These are phyloP conservation scores for Phytophthora sansomeana DNA, from an alignment of 352 stramenopile genomes.

Conservation along the genomic window DNA sequence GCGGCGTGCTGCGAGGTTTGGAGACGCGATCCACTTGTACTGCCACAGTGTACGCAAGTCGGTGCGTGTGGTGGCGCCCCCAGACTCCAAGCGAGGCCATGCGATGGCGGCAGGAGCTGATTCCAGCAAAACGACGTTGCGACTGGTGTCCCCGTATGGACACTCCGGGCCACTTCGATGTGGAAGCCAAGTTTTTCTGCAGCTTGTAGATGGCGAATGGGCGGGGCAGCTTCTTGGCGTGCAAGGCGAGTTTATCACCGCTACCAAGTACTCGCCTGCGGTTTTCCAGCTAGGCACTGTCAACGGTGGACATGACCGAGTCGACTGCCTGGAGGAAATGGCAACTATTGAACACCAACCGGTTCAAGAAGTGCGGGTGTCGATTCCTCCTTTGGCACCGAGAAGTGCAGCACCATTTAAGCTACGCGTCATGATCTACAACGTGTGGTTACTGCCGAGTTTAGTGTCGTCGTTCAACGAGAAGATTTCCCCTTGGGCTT, in stretches of 20 bases:
- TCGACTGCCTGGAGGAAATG: slow-evolving; percentile 16
- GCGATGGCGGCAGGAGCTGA: slow-evolving; percentile 52
- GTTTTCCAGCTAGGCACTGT: slow-evolving; percentile 43
- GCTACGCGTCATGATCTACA: slow-evolving; percentile 75
- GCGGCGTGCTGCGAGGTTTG: slow-evolving; percentile 52
- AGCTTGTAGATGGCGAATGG: slow-evolving; percentile 61
- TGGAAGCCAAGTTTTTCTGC: slow-evolving; percentile 62
- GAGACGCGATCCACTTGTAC: slow-evolving; percentile 64
- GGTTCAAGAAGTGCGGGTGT: neutral
- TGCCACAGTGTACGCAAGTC: slow-evolving; percentile 53
- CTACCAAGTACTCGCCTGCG: slow-evolving; percentile 53
- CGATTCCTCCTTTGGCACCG: neutral
- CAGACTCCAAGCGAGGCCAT: slow-evolving; percentile 66
- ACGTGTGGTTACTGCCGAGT: slow-evolving; percentile 75
- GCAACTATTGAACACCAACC: slow-evolving; percentile 6
- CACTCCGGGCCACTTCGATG: slow-evolving; percentile 50
- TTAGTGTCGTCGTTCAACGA: slow-evolving; percentile 68
- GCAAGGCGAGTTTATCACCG: slow-evolving; percentile 55
- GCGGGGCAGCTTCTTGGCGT: slow-evolving; percentile 57
- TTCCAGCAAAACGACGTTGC: slow-evolving; percentile 47
- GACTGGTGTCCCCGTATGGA: slow-evolving; percentile 66
- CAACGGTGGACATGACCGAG: slow-evolving; percentile 6
- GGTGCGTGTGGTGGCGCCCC: slow-evolving; percentile 48
- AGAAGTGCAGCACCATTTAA: slow-evolving; percentile 33
- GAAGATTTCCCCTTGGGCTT: slow-evolving; percentile 63